Evolutionary conservation across 2,329 filamentous ascomycete genomes (phyloP).

Genomic region (Phialocephala sp.): DNA sequence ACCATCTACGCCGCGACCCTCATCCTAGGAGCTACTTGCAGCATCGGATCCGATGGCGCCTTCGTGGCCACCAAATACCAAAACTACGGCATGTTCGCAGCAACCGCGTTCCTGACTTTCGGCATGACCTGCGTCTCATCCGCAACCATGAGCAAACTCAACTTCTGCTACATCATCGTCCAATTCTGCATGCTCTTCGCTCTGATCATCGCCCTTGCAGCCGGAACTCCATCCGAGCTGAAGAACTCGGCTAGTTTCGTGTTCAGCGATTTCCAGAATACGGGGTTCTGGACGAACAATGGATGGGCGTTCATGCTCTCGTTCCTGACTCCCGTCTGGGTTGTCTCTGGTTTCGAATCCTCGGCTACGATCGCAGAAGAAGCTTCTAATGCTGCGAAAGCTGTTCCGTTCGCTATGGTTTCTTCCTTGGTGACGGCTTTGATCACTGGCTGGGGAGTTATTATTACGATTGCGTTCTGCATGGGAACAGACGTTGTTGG

Average conservation of each 20-base stretch:
- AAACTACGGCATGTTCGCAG: constrained; percentile 43
- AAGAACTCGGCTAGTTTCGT: constrained; percentile 41
- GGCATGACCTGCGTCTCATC: constrained; percentile 43
- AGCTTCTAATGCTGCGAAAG: constrained; percentile 41
- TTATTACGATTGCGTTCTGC: constrained; percentile 61
- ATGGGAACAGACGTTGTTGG: constrained; percentile 54
- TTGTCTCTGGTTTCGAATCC: constrained; percentile 43
- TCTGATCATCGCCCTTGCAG: constrained; percentile 40
- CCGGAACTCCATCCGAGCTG: constrained; percentile 36
- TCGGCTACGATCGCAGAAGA: constrained; percentile 43
- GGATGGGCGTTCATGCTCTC: constrained; percentile 44
- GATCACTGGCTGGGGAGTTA: constrained; percentile 59
- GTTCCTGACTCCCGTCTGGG: constrained; percentile 43
- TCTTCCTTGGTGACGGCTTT: constrained; percentile 38
- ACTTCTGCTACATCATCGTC: constrained; percentile 40
- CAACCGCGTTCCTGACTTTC: constrained; percentile 40
- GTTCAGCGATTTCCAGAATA: constrained; percentile 41
- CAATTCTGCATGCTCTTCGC: constrained; percentile 42
- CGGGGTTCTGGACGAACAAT: constrained; percentile 40
- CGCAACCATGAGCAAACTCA: constrained; percentile 38
- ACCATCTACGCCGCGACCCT: constrained; percentile 44
- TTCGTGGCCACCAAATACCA: constrained; percentile 41
- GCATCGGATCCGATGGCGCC: constrained; percentile 35
- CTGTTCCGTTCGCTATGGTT: constrained; percentile 43
- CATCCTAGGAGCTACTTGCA: constrained; percentile 39